Base-by-base conservation (phyloP, 2,329 filamentous ascomycete genomes). In the Fusarium albidum region DNA sequence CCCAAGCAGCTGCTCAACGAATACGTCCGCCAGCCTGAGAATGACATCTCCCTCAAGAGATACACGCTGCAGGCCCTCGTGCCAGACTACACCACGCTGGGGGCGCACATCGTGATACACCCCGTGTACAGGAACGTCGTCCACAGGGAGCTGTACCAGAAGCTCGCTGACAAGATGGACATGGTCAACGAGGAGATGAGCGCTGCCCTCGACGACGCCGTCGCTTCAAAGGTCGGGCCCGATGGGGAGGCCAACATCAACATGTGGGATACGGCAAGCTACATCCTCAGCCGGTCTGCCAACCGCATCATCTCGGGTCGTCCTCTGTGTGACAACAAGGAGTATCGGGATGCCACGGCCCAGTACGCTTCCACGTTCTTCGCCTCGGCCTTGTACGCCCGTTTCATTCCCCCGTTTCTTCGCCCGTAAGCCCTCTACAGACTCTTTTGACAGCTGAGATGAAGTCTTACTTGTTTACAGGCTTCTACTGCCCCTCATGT, bases 251-350 rank as follows among this genome's bases (percentile, higher is more conserved):
- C 26, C 8, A 53, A 41, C 9, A 55, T 55, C 14, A 57, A 57
- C 12, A 57, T 57, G 50, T 55, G 54, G 54, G 54, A 57, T 21
- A 55, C 50, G 13, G 50, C 54, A 1, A 57, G 46, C 29, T 40
- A 37, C 21, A 45, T 57, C 26, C 54, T 57, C 11, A 57, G 54
- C 31, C 48, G 54, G 29, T 57, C 54, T 42, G 54, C 54, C 27
- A 55, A 57, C 39, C 50, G 54, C 6, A 57, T 57, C 13, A 57
- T 57, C 39, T 57, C 53, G 13, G 53, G 50, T n/a, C 51, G 49
- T 39, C 53, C 50, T 42, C 10, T 57, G 28, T 57, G 53, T 26
- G 39, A 50, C 12, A 57, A 57, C n/a, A 42, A 47, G 7, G 53
- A 57, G 34, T 57, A 57, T 13, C 52, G 46, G 33, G 53, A 57